phyloP scores from a whole-genome alignment of 2,329 filamentous ascomycete genomes.

The Aspergillus costaricaensis region DNA sequence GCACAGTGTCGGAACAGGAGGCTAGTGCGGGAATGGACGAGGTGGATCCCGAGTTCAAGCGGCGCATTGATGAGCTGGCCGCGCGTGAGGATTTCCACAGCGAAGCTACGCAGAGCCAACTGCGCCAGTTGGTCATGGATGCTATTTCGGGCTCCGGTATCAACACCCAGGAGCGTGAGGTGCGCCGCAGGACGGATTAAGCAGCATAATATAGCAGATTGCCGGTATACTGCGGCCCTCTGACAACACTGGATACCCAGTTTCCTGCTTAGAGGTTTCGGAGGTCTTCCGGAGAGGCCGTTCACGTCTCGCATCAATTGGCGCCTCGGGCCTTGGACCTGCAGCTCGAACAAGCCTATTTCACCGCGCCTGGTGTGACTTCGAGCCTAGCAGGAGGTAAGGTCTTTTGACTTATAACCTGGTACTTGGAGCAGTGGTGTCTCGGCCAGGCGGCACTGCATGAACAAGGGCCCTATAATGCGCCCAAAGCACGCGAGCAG shows the following conservation, averaged over 20 bases:
- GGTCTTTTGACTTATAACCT: no score
- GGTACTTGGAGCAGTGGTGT: not conserved
- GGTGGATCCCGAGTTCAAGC: constrained; percentile 78
- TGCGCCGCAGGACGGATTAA: constrained; percentile 64
- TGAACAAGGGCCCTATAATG: not conserved
- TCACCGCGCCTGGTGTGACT: not conserved
- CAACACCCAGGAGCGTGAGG: constrained; percentile 62
- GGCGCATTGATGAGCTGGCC: constrained; percentile 86
- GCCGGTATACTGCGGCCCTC: not conserved
- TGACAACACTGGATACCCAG: not conserved
- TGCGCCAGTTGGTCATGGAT: constrained; percentile 78
- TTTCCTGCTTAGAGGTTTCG: not conserved
- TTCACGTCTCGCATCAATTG: not conserved
- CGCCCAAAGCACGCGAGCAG: not conserved
- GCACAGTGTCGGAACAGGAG: constrained; percentile 65
- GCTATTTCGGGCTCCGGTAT: constrained; percentile 69
- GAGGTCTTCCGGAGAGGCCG: not conserved
- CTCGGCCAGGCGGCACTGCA: not conserved
- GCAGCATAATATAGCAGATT: not conserved
- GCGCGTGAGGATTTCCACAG: constrained; percentile 79
- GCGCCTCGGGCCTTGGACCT: not conserved
- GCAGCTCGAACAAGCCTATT: not conserved
- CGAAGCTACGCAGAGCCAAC: constrained; percentile 74
- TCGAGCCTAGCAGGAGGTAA: not conserved
- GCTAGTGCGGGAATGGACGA: constrained; percentile 61